Evolutionary conservation across 2,329 filamentous ascomycete genomes (phyloP).

Genomic region (Tolypocladium tropicale): DNA sequence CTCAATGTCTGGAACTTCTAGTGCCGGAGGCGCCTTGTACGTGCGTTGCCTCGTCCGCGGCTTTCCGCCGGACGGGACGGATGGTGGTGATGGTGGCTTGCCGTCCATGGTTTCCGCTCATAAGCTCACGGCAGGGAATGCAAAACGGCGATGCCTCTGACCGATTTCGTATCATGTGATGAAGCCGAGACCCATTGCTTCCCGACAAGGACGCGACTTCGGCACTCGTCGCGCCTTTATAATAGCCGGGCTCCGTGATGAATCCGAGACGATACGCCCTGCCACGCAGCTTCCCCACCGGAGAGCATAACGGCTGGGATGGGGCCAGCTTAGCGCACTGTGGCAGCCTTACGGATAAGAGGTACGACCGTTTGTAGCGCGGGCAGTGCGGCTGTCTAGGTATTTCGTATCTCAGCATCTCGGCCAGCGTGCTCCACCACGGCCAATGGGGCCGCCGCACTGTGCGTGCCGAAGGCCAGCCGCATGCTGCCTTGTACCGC

Average conservation of each 20-base stretch:
- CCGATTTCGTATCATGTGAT: background rate
- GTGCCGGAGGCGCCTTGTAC: conserved; percentile 26
- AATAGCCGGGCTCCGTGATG: background rate
- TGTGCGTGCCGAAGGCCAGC: background rate
- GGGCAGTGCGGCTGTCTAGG: background rate
- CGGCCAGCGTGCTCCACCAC: background rate
- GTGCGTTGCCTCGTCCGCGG: conserved; percentile 28
- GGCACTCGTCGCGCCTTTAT: background rate
- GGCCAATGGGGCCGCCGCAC: fast-evolving
- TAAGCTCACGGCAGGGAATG: background rate
- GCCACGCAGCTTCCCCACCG: background rate
- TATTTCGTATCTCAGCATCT: background rate
- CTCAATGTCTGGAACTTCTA: conserved; percentile 36
- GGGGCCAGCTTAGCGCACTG: background rate
- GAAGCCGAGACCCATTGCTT: background rate
- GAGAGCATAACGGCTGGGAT: background rate
- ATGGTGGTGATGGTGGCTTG: background rate
- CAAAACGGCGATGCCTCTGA: background rate
- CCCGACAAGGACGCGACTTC: background rate
- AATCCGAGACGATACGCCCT: background rate
- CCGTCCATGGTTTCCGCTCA: background rate
- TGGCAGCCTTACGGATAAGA: background rate
- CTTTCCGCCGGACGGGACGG: conserved; percentile 1
- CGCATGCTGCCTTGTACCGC: background rate
- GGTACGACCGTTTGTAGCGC: background rate